Conservation (phyloP, 2,329 filamentous ascomycete species). For the Penicillium sumatraense region DNA sequence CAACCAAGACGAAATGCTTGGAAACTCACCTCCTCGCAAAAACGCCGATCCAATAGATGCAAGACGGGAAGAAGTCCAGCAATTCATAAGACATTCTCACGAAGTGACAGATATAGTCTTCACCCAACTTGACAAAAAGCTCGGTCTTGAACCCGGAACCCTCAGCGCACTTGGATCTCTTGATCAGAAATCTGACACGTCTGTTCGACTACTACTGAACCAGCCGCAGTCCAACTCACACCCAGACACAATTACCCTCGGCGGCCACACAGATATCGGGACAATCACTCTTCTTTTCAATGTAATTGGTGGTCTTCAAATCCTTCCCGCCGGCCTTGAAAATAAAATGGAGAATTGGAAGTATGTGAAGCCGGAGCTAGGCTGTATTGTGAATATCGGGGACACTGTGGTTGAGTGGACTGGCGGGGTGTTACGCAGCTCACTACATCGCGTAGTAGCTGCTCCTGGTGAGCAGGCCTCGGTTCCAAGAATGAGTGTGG, state of each 20-base stretch:
- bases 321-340: conserved; percentile 28
- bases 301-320: conserved; percentile 42
- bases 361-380: conserved; percentile 25
- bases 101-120: conserved; percentile 21
- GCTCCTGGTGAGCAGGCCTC: conserved; percentile 25
- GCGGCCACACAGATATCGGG: conserved; percentile 44
- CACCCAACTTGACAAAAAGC: conserved; percentile 27
- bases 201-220: conserved; percentile 24
- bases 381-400: conserved; percentile 52
- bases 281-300: conserved; percentile 44
- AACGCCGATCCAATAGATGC: conserved; percentile 14
- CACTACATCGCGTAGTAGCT: conserved; percentile 30
- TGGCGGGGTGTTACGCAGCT: conserved; percentile 40
- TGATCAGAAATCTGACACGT: conserved; percentile 30
- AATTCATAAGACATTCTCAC: not conserved
- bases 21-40: conserved; percentile 18
- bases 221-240: conserved; percentile 11
- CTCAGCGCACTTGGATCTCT: conserved; percentile 29
- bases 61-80: not conserved
- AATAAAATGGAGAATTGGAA: conserved; percentile 22
- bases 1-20: conserved; percentile 36
- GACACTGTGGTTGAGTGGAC: conserved; percentile 54
- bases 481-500: conserved; percentile 20
- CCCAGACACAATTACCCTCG: conserved; percentile 27
- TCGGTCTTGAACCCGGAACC: conserved; percentile 29